A percentile compares a stretch with the other conserved stretches of the same genome.
Evolutionary conservation across 495 filamentous ascomycete genomes (phyloP).

Genomic region (Hypoxylon cercidicola): DNA sequence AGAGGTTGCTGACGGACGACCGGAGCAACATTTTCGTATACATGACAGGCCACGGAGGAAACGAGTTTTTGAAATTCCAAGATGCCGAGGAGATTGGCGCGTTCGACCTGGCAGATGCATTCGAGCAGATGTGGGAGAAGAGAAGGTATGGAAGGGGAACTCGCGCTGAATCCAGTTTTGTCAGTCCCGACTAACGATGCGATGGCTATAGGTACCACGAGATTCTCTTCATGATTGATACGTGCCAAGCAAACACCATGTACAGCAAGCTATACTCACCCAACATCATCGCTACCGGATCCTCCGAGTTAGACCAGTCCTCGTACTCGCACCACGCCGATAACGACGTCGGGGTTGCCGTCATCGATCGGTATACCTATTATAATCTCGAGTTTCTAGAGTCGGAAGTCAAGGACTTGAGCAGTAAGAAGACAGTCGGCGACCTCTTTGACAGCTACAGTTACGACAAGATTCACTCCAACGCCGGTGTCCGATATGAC

Average conservation of each 20-base stretch:
- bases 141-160: constrained; percentile 67
- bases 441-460: constrained; percentile 97
- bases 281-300: constrained; percentile 95
- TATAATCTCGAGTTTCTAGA: constrained; percentile 98
- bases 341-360: constrained; percentile 96
- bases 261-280: constrained; percentile 97
- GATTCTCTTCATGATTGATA: constrained; percentile 99
- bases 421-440: constrained; percentile 85
- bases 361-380: constrained; percentile 98
- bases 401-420: constrained; percentile 82
- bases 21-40: constrained; percentile 97
- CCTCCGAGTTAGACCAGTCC: constrained; percentile 90
- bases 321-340: constrained; percentile 97
- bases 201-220: constrained; percentile 75
- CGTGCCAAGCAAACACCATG: constrained; percentile 99
- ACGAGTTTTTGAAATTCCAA: constrained; percentile 98
- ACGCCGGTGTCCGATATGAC: constrained; percentile 93
- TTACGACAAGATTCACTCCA: constrained; percentile 90
- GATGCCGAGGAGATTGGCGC: constrained; percentile 97
- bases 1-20: constrained; percentile 89
- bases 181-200: constrained; percentile 10
- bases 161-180: constrained; percentile 4
- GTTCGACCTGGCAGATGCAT: constrained; percentile 95
- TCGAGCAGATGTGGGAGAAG: constrained; percentile 99
- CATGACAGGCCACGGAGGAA: constrained; percentile 99